Percentiles rank a stretch among this genome's conserved stretches.
Conservation (phyloP, 805 yeast genomes). For the Lachancea meyersii region DNA sequence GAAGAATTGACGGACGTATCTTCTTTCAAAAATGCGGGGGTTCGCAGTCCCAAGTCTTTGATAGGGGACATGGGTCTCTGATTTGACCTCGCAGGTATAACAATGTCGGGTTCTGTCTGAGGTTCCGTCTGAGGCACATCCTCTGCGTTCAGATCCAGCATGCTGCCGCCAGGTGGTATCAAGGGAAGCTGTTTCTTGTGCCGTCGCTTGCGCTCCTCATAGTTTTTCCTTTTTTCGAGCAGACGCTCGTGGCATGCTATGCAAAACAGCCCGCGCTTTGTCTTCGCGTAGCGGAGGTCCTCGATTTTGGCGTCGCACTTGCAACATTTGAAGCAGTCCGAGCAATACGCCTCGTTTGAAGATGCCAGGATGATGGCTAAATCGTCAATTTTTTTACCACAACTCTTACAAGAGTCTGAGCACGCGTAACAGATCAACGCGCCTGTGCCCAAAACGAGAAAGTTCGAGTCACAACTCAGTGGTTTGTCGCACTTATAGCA, state of each 20-base stretch:
- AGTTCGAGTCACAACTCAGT: slow-evolving; percentile 81
- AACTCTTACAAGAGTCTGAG: slow-evolving; percentile 82
- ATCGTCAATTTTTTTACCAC: slow-evolving; percentile 83
- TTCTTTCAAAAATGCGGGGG: not conserved
- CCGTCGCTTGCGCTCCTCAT: slow-evolving; percentile 29
- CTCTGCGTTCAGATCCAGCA: not conserved
- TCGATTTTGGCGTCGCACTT: slow-evolving; percentile 81
- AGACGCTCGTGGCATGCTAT: slow-evolving; percentile 85
- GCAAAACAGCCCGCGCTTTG: slow-evolving; percentile 88
- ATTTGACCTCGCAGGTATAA: slow-evolving; percentile 18
- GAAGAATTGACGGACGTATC: not conserved
- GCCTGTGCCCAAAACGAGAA: slow-evolving; percentile 89
- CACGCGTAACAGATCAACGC: slow-evolving; percentile 84
- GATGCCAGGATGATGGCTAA: slow-evolving; percentile 74
- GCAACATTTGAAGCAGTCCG: slow-evolving; percentile 82
- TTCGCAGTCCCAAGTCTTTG: not conserved
- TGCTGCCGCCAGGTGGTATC: slow-evolving; percentile 6
- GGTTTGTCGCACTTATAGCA: slow-evolving; percentile 79
- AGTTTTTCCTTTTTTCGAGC: slow-evolving; percentile 62
- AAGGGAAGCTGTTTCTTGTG: slow-evolving; percentile 23
- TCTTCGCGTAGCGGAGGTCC: slow-evolving; percentile 85
- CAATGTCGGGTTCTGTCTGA: not conserved
- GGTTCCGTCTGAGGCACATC: not conserved
- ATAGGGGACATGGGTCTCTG: slow-evolving; percentile 20
- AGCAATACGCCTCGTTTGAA: slow-evolving; percentile 92